Percentiles rank a stretch among this genome's conserved stretches.
Conservation (phyloP, 2,329 filamentous ascomycete species). For the Stemphylium vesicarium region DNA sequence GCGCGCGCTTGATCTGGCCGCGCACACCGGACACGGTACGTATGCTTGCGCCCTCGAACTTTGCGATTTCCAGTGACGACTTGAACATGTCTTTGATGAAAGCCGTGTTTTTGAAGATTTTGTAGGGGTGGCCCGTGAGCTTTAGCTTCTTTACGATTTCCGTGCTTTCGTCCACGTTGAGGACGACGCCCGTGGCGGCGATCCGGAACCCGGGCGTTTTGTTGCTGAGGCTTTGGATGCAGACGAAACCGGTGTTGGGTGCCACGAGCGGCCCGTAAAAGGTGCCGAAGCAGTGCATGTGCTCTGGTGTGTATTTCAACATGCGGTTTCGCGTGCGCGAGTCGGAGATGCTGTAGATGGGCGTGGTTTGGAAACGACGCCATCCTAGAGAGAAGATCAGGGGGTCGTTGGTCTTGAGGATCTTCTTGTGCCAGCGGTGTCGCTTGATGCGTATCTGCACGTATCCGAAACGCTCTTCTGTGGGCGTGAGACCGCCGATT, state of each 20-base stretch:
- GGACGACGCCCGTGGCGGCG: slow-evolving; percentile 89
- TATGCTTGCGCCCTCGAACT: slow-evolving; percentile 95
- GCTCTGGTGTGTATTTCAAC: slow-evolving; percentile 98
- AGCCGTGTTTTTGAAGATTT: slow-evolving; percentile 99
- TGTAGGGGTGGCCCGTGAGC: slow-evolving; percentile 89
- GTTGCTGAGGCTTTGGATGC: slow-evolving; percentile 86
- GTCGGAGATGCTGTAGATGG: slow-evolving; percentile 94
- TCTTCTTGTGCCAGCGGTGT: slow-evolving; percentile 99
- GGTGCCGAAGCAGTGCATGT: slow-evolving; percentile 98
- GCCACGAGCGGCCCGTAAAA: slow-evolving; percentile 95
- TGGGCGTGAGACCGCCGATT: slow-evolving; percentile 88
- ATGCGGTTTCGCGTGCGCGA: slow-evolving; percentile 93
- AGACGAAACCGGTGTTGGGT: slow-evolving; percentile 94
- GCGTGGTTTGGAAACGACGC: slow-evolving; percentile 90
- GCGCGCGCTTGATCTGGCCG: slow-evolving; percentile 94
- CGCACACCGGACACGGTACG: slow-evolving; percentile 94
- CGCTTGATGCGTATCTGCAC: slow-evolving; percentile 96
- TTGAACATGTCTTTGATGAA: slow-evolving; percentile 99
- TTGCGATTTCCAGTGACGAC: slow-evolving; percentile 89
- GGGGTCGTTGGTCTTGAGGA: slow-evolving; percentile 96
- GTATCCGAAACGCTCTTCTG: slow-evolving; percentile 94
- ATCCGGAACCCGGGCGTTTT: slow-evolving; percentile 90
- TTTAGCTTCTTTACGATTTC: slow-evolving; percentile 99
- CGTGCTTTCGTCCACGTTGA: slow-evolving; percentile 92
- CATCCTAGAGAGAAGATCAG: slow-evolving; percentile 96